phyloP scores from a whole-genome alignment of 768 basidiomycete species.

The Russula abietina region DNA sequence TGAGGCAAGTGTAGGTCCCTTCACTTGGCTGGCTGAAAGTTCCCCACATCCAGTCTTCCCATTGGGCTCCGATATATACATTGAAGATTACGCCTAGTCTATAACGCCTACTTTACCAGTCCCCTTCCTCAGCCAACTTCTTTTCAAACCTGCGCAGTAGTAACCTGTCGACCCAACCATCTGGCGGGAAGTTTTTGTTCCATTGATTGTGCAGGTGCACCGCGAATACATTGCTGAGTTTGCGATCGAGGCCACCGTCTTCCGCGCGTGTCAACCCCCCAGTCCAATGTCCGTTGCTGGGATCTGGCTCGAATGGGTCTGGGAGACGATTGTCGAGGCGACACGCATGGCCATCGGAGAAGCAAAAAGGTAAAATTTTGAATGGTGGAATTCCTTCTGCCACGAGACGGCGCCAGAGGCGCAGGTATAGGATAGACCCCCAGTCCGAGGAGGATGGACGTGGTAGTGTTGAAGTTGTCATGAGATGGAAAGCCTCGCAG shows the following conservation, averaged over 20 bases:
- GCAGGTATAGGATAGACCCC: constrained; percentile 88
- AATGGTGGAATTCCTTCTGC: constrained; percentile 72
- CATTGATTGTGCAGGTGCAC: constrained; percentile 96
- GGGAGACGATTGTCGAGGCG: constrained; percentile 90
- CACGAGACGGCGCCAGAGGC: constrained; percentile 82
- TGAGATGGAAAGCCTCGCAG: constrained; percentile 84
- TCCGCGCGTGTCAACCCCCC: constrained; percentile 54
- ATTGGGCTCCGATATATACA: background rate
- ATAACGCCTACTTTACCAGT: background rate
- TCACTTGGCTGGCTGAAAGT: no score
- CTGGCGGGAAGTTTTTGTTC: constrained; percentile 76
- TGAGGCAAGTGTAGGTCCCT: no score
- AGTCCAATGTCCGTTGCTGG: constrained; percentile 56
- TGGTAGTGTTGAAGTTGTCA: constrained; percentile 69
- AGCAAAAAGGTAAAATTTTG: constrained; percentile 91
- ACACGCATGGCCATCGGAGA: constrained; percentile 86
- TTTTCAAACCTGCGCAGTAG: constrained; percentile 60
- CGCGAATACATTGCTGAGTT: constrained; percentile 67
- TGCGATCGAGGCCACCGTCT: constrained; percentile 57
- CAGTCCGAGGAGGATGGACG: constrained; percentile 81
- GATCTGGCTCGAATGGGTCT: constrained; percentile 64
- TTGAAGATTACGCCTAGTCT: background rate
- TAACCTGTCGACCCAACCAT: constrained; percentile 84
- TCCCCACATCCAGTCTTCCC: background rate
- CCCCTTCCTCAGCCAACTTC: constrained; percentile 22